Base-by-base conservation (phyloP, 768 basidiomycete species). In the Suillus paluster region DNA sequence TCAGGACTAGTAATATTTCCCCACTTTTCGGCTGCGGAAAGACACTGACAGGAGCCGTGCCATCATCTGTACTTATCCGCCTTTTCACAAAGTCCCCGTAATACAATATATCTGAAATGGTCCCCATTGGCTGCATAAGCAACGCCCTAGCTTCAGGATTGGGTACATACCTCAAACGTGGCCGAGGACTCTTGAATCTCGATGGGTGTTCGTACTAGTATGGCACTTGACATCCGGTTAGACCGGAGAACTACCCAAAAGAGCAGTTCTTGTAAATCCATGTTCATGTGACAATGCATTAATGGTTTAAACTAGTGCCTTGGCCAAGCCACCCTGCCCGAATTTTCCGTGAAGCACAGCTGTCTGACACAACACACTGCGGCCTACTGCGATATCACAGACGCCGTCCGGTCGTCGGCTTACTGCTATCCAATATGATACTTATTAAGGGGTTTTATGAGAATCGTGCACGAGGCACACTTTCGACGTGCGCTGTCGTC, bases 11-110 rank as follows among this genome's bases (percentile, higher is more conserved):
- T 36, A 21, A 27, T 34, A 9, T 50, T 10, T 36, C 23, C 34
- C 21, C 34, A 33, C 34, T 23, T 25, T 23, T 55, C 54, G 3
- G 36, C 38, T 39, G 54, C 25, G 39, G 15, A 55, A 55, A 36
- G 53, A 54, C 36, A 23, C 9, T 23, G 21, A 34, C 19, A 33
- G 9, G 30, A 23, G 17, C n/a, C n/a, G 34, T 17, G 17, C 34
- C 36, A 55, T 21, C 23, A 55, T 39, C 54, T 19, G 38, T 27
- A 55, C 10, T 55, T 55, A 4, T 17, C 25, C 23, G 25, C 23
- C n/a, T 34, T 55, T 55, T 55, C 54, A 55, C 54, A 34, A 55
- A 19, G 38, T 39, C 49, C 17, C 49, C 49, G 49, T 50, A 50
- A 50, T 50, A 30, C 49, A 55, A 55, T 55, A 39, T 55, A 55